Conservation (phyloP, 2,329 filamentous ascomycete species). For the Hypoxylon sp. region DNA sequence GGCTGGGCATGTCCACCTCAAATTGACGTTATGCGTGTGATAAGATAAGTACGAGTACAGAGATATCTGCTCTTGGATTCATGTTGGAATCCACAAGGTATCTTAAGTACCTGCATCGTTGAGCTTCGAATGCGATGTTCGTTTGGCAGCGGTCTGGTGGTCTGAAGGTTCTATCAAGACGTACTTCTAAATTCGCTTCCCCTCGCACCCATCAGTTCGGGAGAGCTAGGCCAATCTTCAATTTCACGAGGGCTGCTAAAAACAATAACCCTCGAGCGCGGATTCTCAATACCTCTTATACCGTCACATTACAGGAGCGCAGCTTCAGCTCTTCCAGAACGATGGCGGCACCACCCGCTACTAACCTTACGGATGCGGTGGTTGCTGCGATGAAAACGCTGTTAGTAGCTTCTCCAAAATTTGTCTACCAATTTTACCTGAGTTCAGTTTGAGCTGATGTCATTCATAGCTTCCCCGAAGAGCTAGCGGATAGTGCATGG, state of each 20-base stretch:
- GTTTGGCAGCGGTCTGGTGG: slow-evolving; percentile 11
- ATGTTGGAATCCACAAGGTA: no score
- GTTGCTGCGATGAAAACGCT: slow-evolving; percentile 83
- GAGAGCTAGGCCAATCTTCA: background rate
- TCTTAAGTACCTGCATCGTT: no score
- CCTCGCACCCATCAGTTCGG: background rate
- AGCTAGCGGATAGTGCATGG: slow-evolving; percentile 88
- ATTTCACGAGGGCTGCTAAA: background rate
- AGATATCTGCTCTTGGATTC: background rate
- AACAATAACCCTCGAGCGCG: background rate
- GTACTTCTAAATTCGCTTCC: background rate
- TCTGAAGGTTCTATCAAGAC: slow-evolving; percentile 18
- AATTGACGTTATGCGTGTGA: slow-evolving; percentile 3
- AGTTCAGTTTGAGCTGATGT: slow-evolving; percentile 3
- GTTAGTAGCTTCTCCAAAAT: slow-evolving; percentile 62
- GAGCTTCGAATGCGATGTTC: slow-evolving; percentile 23
- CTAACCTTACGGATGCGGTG: slow-evolving; percentile 68
- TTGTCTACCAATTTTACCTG: background rate
- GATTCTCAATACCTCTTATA: background rate
- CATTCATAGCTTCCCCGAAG: slow-evolving; percentile 82
- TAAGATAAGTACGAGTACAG: no score
- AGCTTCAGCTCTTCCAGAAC: slow-evolving; percentile 30
- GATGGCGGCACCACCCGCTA: slow-evolving; percentile 42
- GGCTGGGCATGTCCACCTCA: background rate
- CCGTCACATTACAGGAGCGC: slow-evolving; percentile 5